Evolutionary conservation across 2,329 filamentous ascomycete genomes (phyloP), one percentile per base, ranked within the genome.

Genomic region (Tympanopsis confertula): DNA sequence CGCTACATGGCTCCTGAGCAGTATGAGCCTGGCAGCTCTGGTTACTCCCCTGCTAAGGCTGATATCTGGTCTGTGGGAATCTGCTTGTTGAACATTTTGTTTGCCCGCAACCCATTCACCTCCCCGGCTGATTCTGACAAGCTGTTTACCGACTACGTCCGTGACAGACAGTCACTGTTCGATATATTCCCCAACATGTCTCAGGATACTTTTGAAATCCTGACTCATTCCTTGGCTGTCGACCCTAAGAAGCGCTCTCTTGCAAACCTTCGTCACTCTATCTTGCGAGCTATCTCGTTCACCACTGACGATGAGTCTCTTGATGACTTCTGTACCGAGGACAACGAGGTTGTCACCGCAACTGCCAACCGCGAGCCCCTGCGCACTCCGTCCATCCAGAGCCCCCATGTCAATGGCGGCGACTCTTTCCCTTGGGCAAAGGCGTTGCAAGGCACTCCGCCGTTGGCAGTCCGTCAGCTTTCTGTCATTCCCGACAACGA

Each of bases 1-100:
- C 86, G 91, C 39, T 98, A 98, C 66, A 98, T 98, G 91, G 88
- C 91, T 39, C 91, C 91, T 4, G 91, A 98, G 62, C 91, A 98
- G 61, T 96, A 91, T 52, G 89, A 96, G 57, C 87, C 88, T 38
- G 77, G 80, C 47, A 81, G 80, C 44, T 77, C 74, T 44, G 91
- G 91, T 42, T 98, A 98, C 63, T 89, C 86, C 39, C 88, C 91
- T 35, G 85, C 86, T 35, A 78, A 91, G 62, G 91, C 91, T 37
- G 91, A 98, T 57, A 79, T 95, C 49, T 98, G 91, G 91, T 87
- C 91, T 40, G 84, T 98, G 54, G 91, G 91, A 45, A 89, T 98
- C 61, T 95, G 91, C 59, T 68, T 98, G 46, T 73, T 98, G 53
- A 98, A 98, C 65, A 83, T 96, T 44, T 70, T 98, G 44, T 98